Evolutionary conservation across 805 yeast genomes (phyloP), one percentile per base, ranked within the genome.

Genomic region (Yarrowia bubula): DNA sequence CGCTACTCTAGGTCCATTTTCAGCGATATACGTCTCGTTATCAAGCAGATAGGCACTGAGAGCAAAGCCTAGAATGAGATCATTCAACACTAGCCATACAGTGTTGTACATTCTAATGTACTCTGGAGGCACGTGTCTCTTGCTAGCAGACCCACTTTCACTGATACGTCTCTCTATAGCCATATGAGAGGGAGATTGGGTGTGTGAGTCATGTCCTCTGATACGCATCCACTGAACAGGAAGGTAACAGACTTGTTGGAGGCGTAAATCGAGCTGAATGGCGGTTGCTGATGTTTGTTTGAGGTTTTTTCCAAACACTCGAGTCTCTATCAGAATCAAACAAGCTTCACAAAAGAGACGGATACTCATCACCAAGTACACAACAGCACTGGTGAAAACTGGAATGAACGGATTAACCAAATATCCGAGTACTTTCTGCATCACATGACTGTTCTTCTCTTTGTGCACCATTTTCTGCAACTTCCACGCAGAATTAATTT

Each of bases 71-170:
- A 92, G 73, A 0, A 92, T 79, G 7, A 89, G 73, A 74, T 95
- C 99, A 74, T 95, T 93, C 4, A 86, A 75, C 0, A 91, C 86
- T 15, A 95, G 78, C 98, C 98, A 95, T 1, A 92, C 67, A 0
- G 92, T 87, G 71, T 96, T 96, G 78, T 90, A 91, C 67, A 93
- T 84, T 83, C 71, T 87, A 79, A 71, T 83, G 77, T 72, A 82
- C 74, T 72, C 83, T 67, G 73, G 77, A 77, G 79, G 87, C 61
- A 74, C 70, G n/a, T 70, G 72, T 1, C 76, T 69, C 70, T 73
- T 70, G 70, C 77, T 46, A 75, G 76, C 76, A 69, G 68, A 75
- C 70, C 69, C 78, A 71, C 68, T 75, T 64, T 67, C 73, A 69
- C 78, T 84, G 70, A 22, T 87, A 80, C 53, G 86, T 83, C 57